A percentile compares a stretch with the other conserved stretches of the same genome.
These are phyloP conservation scores for Penicillium herquei DNA, from an alignment of 495 filamentous ascomycete species.

Conservation along the genomic window DNA sequence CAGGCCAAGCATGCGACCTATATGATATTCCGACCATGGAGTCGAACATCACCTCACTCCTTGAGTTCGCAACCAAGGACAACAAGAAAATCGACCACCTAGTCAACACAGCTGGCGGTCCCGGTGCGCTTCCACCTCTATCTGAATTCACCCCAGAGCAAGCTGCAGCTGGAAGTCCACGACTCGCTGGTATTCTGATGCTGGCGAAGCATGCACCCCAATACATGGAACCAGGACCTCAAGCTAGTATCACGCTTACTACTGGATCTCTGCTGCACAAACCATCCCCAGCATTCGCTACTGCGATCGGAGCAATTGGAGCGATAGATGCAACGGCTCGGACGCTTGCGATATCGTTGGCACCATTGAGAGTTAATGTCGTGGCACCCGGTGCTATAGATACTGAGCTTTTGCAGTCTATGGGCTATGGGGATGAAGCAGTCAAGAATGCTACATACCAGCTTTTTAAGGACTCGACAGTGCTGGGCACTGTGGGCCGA, in stretches of 20 bases:
- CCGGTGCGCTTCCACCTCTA: slow-evolving; percentile 29
- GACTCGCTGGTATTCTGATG: slow-evolving; percentile 47
- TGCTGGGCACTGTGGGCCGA: background rate
- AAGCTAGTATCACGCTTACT: slow-evolving; percentile 50
- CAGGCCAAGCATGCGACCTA: slow-evolving; percentile 7
- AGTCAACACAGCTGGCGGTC: slow-evolving; percentile 55
- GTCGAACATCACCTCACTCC: slow-evolving; percentile 40
- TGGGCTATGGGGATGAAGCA: background rate
- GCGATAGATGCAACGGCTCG: background rate
- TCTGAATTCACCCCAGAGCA: slow-evolving; percentile 30
- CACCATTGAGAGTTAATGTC: slow-evolving; percentile 58
- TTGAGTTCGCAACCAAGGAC: slow-evolving; percentile 26
- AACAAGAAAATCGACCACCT: slow-evolving; percentile 53
- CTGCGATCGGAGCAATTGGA: slow-evolving; percentile 33
- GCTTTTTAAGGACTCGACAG: background rate
- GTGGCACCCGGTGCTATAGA: slow-evolving; percentile 54
- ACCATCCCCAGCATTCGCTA: slow-evolving; percentile 27
- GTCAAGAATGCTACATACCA: background rate
- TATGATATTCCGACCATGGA: slow-evolving; percentile 28
- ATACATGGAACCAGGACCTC: slow-evolving; percentile 37
- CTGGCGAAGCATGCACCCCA: slow-evolving; percentile 46
- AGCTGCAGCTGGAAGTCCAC: slow-evolving; percentile 26
- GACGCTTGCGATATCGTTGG: slow-evolving; percentile 53
- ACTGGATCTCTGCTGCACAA: slow-evolving; percentile 47
- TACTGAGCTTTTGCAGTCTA: slow-evolving; percentile 32